Percentiles rank a stretch among this genome's conserved stretches.
These are phyloP conservation scores for Diaporthe amygdali DNA, from an alignment of 2,329 filamentous ascomycete genomes.

Conservation along the genomic window DNA sequence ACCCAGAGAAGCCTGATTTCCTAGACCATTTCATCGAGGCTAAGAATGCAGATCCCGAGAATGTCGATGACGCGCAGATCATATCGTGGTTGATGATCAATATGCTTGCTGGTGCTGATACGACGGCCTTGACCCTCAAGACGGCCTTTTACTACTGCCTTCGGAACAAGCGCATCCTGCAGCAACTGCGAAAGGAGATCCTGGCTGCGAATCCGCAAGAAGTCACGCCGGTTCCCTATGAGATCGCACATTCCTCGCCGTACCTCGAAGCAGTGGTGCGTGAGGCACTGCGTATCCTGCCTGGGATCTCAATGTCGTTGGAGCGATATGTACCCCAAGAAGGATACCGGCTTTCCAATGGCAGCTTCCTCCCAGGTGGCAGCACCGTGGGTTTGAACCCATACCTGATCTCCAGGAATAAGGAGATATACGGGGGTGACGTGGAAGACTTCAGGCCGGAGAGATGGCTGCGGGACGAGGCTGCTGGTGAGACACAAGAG, in stretches of 20 bases:
- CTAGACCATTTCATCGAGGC: conserved; percentile 47
- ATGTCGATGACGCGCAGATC: conserved; percentile 41
- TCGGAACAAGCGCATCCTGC: conserved; percentile 34
- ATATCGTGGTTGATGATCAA: conserved; percentile 40
- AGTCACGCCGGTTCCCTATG: conserved; percentile 30
- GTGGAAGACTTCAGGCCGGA: conserved; percentile 72
- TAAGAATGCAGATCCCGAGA: conserved; percentile 29
- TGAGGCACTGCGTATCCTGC: conserved; percentile 46
- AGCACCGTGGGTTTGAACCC: conserved; percentile 77
- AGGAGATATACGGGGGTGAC: conserved; percentile 66
- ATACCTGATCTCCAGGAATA: conserved; percentile 75
- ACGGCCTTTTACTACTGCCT: conserved; percentile 44
- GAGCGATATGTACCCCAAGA: conserved; percentile 31
- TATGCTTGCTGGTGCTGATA: conserved; percentile 43
- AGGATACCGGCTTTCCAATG: conserved; percentile 41
- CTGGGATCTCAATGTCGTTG: conserved; percentile 36
- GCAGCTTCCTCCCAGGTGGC: conserved; percentile 66
- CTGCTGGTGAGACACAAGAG: conserved; percentile 40
- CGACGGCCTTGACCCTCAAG: conserved; percentile 40
- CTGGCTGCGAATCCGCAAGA: conserved; percentile 34
- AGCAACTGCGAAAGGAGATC: conserved; percentile 40
- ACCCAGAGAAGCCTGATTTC: conserved; percentile 38
- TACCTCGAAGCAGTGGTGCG: conserved; percentile 45
- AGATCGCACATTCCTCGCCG: conserved; percentile 32
- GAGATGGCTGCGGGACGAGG: conserved; percentile 61